Evolutionary conservation across 495 filamentous ascomycete genomes (phyloP), one percentile per base, ranked within the genome.

Genomic region (Emericellopsis terricola): DNA sequence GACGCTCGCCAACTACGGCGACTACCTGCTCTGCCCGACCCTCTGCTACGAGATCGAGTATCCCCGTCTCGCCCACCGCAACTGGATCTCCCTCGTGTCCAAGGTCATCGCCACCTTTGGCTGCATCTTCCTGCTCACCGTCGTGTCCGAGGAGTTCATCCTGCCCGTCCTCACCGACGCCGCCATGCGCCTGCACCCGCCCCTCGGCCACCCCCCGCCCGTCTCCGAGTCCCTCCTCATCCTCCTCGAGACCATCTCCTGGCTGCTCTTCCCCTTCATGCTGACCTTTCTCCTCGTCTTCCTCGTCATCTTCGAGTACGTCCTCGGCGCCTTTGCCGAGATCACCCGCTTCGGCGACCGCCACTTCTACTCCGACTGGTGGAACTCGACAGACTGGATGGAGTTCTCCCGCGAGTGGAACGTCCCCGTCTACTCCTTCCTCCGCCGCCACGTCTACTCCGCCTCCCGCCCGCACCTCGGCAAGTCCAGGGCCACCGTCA

Each of bases 341-440:
- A 75, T 94, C 39, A 94, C 89, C 14, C 73, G 79, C 36, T 96
- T 96, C 45, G 87, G 79, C 15, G 87, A 96, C 52, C 72, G 87
- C 8, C 84, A 89, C 51, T 96, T 96, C 56, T 96, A 94, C 55
- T 76, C 78, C 17, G 87, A 96, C 62, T 96, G 87, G 87, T 96
- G 87, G 86, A 82, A 82, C 55, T 68, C 60, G 35, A 76, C 73
- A 38, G 76, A 81, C 60, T 82, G 85, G 86, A 76, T 97, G 38
- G 89, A 97, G 53, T 97, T 97, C 55, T 86, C 78, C 14, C 69
- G 89, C 36, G 85, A 96, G 60, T 97, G 89, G 89, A 97, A 97
- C 50, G 75, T 92, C 28, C 89, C 89, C 31, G 89, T 97, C n/a
- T 91, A 97, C 61, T 78, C 86, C 50, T 97, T 94, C 62, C 75